Percentiles rank a stretch among this genome's conserved stretches.
Conservation (phyloP, 2,329 filamentous ascomycete genomes). For the Balansia obtecta region DNA sequence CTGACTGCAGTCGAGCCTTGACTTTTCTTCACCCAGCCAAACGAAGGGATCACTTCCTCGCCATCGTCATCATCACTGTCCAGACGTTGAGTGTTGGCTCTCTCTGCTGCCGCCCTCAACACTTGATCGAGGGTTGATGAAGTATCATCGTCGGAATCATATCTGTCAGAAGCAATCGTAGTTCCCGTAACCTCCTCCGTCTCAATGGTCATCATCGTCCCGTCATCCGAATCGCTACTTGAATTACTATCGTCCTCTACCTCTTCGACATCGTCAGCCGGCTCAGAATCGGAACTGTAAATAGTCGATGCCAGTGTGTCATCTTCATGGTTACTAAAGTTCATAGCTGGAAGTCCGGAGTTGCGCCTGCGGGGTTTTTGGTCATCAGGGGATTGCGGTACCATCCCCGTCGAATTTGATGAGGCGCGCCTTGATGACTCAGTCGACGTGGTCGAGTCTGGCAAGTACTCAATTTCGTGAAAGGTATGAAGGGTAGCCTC, state of each 20-base stretch:
- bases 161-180: conserved; percentile 49
- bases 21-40: conserved; percentile 58
- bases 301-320: conserved; percentile 65
- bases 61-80: conserved; percentile 35
- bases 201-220: conserved; percentile 73
- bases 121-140: conserved; percentile 64
- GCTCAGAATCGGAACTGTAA: conserved; percentile 55
- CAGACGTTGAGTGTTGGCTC: conserved; percentile 61
- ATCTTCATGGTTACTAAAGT: conserved; percentile 53
- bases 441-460: conserved; percentile 73
- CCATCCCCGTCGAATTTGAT: conserved; percentile 26
- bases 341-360: conserved; percentile 52
- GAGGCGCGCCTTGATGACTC: conserved; percentile 67
- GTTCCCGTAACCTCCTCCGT: conserved; percentile 64
- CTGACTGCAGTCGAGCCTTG: conserved; percentile 7
- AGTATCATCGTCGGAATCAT: conserved; percentile 53
- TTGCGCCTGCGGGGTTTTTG: conserved; percentile 52
- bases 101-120: conserved; percentile 59
- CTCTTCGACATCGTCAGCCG: conserved; percentile 41
- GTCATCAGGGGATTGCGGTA: conserved; percentile 47
- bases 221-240: conserved; percentile 55
- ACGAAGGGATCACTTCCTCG: conserved; percentile 63
- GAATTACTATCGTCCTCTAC: conserved; percentile 35
- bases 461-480: conserved; percentile 81
- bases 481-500: conserved; percentile 96